phyloP scores from a whole-genome alignment of 352 stramenopile genomes.

The Pythium apleroticum region DNA sequence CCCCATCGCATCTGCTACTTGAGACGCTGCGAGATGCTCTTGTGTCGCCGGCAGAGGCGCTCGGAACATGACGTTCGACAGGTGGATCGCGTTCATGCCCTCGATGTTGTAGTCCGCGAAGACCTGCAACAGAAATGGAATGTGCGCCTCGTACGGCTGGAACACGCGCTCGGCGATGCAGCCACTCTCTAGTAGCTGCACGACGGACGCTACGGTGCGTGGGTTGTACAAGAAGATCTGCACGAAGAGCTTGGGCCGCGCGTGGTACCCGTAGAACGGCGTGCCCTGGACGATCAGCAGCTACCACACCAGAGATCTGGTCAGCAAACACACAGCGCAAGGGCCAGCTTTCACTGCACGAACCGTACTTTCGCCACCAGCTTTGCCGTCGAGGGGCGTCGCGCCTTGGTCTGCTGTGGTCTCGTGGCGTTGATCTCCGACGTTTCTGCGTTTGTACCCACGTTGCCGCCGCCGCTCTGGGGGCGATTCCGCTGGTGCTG shows the following conservation, averaged over 20 bases:
- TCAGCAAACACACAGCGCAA: not conserved
- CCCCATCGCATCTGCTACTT: not conserved
- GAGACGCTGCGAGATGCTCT: constrained; percentile 38
- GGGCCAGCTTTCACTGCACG: not conserved
- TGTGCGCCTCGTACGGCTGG: constrained; percentile 88
- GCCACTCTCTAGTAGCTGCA: constrained; percentile 85
- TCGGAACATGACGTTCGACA: constrained; percentile 76
- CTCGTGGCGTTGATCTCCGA: not conserved
- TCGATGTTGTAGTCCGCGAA: constrained; percentile 93
- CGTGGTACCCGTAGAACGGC: constrained; percentile 90
- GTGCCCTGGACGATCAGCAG: constrained; percentile 86
- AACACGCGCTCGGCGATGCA: constrained; percentile 68
- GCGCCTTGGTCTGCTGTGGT: not conserved
- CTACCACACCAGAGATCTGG: constrained; percentile 32
- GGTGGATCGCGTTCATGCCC: constrained; percentile 86
- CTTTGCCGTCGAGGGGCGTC: constrained; percentile 22
- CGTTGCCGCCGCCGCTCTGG: not conserved
- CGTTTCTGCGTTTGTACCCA: not conserved
- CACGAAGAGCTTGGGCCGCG: constrained; percentile 73
- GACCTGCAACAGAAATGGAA: constrained; percentile 88
- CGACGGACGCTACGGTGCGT: constrained; percentile 48
- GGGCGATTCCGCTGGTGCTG: constrained; percentile 27
- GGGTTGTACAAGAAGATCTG: constrained; percentile 91
- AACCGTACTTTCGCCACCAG: constrained; percentile 67
- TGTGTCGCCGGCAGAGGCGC: constrained; percentile 62